Percentiles rank a stretch among this genome's conserved stretches.
phyloP scores from a whole-genome alignment of 2,329 filamentous ascomycete species.

The Beauveria sp. region DNA sequence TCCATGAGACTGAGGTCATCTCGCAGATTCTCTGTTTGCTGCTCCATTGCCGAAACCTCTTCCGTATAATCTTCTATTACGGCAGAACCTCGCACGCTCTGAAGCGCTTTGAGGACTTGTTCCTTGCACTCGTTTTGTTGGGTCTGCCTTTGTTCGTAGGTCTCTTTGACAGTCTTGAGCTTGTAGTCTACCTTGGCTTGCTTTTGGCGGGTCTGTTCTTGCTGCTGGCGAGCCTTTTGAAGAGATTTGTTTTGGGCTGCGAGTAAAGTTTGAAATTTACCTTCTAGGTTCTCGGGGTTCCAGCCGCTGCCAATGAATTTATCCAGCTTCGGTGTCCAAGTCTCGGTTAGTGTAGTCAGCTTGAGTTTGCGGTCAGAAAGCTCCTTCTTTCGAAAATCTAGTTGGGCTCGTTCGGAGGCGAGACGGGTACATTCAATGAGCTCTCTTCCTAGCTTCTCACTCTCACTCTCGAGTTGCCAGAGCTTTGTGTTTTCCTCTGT shows the following conservation, averaged over 20 bases:
- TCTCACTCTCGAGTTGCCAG: conserved; percentile 62
- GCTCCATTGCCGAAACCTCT: conserved; percentile 42
- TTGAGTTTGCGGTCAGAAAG: conserved; percentile 64
- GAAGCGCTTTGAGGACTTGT: conserved; percentile 43
- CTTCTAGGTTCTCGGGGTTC: conserved; percentile 62
- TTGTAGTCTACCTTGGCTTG: conserved; percentile 70
- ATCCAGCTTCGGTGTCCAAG: conserved; percentile 65
- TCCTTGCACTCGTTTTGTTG: conserved; percentile 56
- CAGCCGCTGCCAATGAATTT: conserved; percentile 58
- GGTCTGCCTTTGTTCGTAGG: conserved; percentile 53
- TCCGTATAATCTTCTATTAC: conserved; percentile 47
- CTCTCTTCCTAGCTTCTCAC: conserved; percentile 67
- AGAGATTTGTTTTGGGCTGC: conserved; percentile 50
- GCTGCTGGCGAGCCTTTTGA: conserved; percentile 57
- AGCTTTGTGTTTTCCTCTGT: conserved; percentile 58
- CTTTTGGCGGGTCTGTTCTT: conserved; percentile 64
- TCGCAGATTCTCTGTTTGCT: conserved; percentile 53
- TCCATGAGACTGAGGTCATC: conserved; percentile 63
- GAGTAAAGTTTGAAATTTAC: conserved; percentile 58
- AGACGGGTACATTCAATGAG: conserved; percentile 74
- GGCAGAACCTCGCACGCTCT: conserved; percentile 33
- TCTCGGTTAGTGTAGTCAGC: conserved; percentile 67
- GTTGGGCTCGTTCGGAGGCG: conserved; percentile 73
- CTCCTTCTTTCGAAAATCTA: conserved; percentile 79
- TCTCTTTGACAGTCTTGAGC: conserved; percentile 57